phyloP scores from a whole-genome alignment of 2,329 filamentous ascomycete species.

The Ophiostoma novo-ulmi region DNA sequence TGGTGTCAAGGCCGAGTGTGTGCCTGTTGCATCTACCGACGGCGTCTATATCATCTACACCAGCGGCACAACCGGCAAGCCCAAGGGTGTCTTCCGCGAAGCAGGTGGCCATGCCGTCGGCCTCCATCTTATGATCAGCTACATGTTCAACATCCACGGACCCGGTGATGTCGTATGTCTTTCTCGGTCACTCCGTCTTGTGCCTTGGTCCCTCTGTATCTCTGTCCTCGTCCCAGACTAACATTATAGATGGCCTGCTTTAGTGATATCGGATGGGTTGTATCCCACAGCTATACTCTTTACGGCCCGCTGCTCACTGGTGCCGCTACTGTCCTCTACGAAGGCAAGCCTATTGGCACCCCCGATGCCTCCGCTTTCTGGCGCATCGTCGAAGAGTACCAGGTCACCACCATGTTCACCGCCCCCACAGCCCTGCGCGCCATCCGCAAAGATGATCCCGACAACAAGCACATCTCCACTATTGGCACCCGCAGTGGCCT shows the following conservation, averaged over 20 bases:
- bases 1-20: slow-evolving; percentile 44
- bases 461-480: slow-evolving; percentile 59
- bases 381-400: slow-evolving; percentile 78
- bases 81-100: slow-evolving; percentile 78
- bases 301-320: slow-evolving; percentile 83
- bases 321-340: slow-evolving; percentile 80
- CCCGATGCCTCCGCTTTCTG: slow-evolving; percentile 85
- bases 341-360: slow-evolving; percentile 90
- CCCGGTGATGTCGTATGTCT: slow-evolving; percentile 64
- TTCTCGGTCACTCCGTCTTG: background rate
- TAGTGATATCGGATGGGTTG: slow-evolving; percentile 84
- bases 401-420: slow-evolving; percentile 77
- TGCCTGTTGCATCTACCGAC: slow-evolving; percentile 72
- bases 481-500: slow-evolving; percentile 65
- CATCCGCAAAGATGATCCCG: slow-evolving; percentile 78
- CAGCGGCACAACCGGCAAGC: slow-evolving; percentile 72
- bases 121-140: slow-evolving; percentile 73
- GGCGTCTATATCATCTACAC: slow-evolving; percentile 89
- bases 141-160: slow-evolving; percentile 75
- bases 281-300: slow-evolving; percentile 72
- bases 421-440: slow-evolving; percentile 83
- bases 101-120: slow-evolving; percentile 85
- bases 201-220: background rate
- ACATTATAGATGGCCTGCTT: slow-evolving; percentile 34
- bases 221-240: background rate